Evolutionary conservation across 306 rosid genomes (phyloP).

Genomic region (Boehmeria nivea): DNA sequence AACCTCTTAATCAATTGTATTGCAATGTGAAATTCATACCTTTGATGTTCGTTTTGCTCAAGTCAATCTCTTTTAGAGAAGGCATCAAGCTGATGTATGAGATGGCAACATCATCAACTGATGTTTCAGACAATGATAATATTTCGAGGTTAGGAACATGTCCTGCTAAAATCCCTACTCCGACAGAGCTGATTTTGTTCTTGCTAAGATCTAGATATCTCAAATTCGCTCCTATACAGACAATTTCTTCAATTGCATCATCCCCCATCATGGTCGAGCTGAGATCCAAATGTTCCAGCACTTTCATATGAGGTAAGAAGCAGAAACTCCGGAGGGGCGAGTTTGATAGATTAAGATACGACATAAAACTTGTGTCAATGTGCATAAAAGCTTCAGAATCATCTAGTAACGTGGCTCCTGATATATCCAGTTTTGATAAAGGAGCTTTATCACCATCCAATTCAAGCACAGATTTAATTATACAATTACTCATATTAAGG

Average conservation of each 20-base stretch:
- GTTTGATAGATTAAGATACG: slow-evolving; percentile 57
- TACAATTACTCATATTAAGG: slow-evolving; percentile 80
- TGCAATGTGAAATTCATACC: slow-evolving; percentile 39
- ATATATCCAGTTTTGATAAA: slow-evolving; percentile 49
- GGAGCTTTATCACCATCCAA: slow-evolving; percentile 47
- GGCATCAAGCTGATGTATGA: slow-evolving; percentile 66
- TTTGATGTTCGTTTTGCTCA: slow-evolving; percentile 65
- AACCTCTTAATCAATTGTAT: slow-evolving; percentile 6
- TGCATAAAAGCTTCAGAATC: slow-evolving; percentile 47
- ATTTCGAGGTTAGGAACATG: slow-evolving; percentile 67
- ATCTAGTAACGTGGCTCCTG: slow-evolving; percentile 56
- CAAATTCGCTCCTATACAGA: slow-evolving; percentile 57
- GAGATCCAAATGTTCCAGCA: slow-evolving; percentile 70
- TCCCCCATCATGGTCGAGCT: slow-evolving; percentile 63
- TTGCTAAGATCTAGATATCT: slow-evolving; percentile 61
- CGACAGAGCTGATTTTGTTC: slow-evolving; percentile 66
- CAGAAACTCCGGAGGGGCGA: slow-evolving; percentile 47
- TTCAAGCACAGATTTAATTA: slow-evolving; percentile 52
- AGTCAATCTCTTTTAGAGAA: slow-evolving; percentile 62
- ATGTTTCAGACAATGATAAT: slow-evolving; percentile 61
- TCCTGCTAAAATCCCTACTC: slow-evolving; percentile 61
- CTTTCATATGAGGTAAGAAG: slow-evolving; percentile 53
- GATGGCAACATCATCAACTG: slow-evolving; percentile 59
- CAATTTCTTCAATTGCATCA: slow-evolving; percentile 53
- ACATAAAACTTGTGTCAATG: slow-evolving; percentile 38